phyloP scores from a whole-genome alignment of 2,329 filamentous ascomycete species.

The Capronia americana region DNA sequence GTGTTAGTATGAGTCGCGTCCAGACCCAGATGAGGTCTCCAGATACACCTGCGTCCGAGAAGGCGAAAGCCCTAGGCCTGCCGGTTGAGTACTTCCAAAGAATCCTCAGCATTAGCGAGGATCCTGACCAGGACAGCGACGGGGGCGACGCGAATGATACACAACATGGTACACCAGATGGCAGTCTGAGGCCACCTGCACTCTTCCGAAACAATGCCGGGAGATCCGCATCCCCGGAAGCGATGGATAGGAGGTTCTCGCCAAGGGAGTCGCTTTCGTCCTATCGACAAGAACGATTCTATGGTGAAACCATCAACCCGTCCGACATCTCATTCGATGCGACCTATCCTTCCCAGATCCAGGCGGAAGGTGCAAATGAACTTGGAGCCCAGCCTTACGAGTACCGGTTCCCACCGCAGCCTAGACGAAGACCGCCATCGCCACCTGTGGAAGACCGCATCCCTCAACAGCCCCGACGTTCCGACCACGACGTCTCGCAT shows the following conservation, averaged over 20 bases:
- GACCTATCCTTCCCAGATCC: slow-evolving; percentile 8
- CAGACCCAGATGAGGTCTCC: slow-evolving; percentile 65
- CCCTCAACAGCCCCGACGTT: slow-evolving; percentile 1
- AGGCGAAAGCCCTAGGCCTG: slow-evolving; percentile 60
- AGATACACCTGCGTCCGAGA: slow-evolving; percentile 64
- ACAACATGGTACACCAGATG: neutral
- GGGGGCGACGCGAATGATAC: slow-evolving; percentile 17
- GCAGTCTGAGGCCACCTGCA: slow-evolving; percentile 11
- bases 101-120: slow-evolving; percentile 20
- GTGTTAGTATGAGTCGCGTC: slow-evolving; percentile 64
- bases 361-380: neutral
- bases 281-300: neutral
- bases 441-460: slow-evolving; percentile 5
- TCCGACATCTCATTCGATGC: neutral
- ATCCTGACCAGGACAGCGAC: slow-evolving; percentile 14
- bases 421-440: slow-evolving; percentile 7
- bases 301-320: neutral
- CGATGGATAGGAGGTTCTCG: neutral
- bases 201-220: neutral
- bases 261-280: slow-evolving; percentile 1
- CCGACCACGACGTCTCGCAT: slow-evolving; percentile 8
- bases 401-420: slow-evolving; percentile 8
- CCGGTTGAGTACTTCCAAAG: slow-evolving; percentile 26
- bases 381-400: neutral
- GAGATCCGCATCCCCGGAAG: slow-evolving; percentile 9